A percentile compares a stretch with the other conserved stretches of the same genome.
These are phyloP conservation scores for Gaeumannomyces sp. DNA, from an alignment of 2,329 filamentous ascomycete species.

Conservation along the genomic window DNA sequence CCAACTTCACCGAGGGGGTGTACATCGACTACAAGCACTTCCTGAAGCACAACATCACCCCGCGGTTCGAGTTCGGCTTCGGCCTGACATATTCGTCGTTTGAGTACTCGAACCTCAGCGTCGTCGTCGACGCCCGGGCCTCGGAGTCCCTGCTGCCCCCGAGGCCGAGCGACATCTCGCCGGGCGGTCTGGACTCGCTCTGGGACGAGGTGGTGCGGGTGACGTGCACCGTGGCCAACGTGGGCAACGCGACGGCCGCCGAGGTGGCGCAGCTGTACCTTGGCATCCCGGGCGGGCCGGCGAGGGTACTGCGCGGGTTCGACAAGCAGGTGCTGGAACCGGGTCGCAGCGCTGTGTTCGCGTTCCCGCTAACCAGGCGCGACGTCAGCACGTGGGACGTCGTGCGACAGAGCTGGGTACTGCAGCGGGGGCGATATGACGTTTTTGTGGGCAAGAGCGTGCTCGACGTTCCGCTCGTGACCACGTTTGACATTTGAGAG, in stretches of 20 bases:
- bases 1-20: slow-evolving; percentile 45
- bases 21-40: slow-evolving; percentile 51
- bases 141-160: slow-evolving; percentile 30
- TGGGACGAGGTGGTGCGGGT: slow-evolving; percentile 40
- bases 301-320: slow-evolving; percentile 57
- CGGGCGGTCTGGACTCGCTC: slow-evolving; percentile 40
- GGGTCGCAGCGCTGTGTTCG: background rate
- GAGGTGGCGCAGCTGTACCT: slow-evolving; percentile 48
- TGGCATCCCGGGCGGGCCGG: slow-evolving; percentile 52
- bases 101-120: slow-evolving; percentile 34
- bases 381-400: slow-evolving; percentile 59
- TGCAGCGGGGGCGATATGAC: slow-evolving; percentile 10
- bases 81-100: slow-evolving; percentile 53
- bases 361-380: slow-evolving; percentile 42
- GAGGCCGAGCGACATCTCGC: slow-evolving; percentile 30
- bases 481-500: slow-evolving; percentile 17
- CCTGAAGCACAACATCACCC: slow-evolving; percentile 39
- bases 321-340: slow-evolving; percentile 34
- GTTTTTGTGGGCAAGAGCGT: slow-evolving; percentile 12
- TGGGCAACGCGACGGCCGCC: slow-evolving; percentile 33
- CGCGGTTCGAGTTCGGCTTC: slow-evolving; percentile 50
- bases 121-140: slow-evolving; percentile 25
- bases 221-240: slow-evolving; percentile 34
- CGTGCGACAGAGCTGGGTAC: slow-evolving; percentile 45
- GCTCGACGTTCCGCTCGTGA: background rate